Conservation (phyloP, 139 green algal species). For the Picochlorum sp. region DNA sequence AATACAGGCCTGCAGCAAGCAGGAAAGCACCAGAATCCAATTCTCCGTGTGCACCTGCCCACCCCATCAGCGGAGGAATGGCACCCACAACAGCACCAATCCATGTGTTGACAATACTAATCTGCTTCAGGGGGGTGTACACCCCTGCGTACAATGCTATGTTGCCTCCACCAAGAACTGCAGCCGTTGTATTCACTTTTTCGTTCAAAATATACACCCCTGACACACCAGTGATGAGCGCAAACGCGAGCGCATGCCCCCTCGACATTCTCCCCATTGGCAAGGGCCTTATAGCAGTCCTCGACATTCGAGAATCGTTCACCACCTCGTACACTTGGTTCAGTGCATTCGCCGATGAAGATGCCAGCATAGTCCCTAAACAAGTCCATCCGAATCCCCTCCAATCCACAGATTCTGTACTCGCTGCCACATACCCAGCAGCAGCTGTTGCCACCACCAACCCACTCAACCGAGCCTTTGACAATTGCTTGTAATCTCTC, state of each 20-base stretch:
- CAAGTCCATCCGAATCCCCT: conserved; percentile 63
- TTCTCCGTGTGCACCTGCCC: conserved; percentile 62
- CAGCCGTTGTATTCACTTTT: conserved; percentile 76
- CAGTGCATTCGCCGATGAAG: conserved; percentile 86
- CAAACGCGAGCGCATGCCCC: conserved; percentile 74
- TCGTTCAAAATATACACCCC: conserved; percentile 62
- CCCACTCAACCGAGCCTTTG: conserved; percentile 73
- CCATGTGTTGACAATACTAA: conserved; percentile 88
- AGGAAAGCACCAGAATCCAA: conserved; percentile 51
- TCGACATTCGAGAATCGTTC: conserved; percentile 76
- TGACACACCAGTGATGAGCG: conserved; percentile 42
- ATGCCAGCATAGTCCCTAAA: conserved; percentile 75
- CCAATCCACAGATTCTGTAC: conserved; percentile 62
- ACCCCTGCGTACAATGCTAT: conserved; percentile 89
- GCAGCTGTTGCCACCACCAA: conserved; percentile 83
- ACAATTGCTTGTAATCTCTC: conserved; percentile 74
- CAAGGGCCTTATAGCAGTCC: conserved; percentile 85
- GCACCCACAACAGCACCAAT: conserved; percentile 94
- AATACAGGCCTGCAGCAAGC: conserved; percentile 83
- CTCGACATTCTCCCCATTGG: conserved; percentile 66
- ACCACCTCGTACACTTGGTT: conserved; percentile 90
- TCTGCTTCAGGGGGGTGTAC: conserved; percentile 96
- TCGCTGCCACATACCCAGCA: conserved; percentile 77
- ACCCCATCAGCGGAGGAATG: conserved; percentile 97
- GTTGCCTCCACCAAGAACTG: conserved; percentile 81